These are phyloP conservation scores for Microbotryum saponariae DNA, from an alignment of 1,284 basidiomycete species.

Conservation along the genomic window DNA sequence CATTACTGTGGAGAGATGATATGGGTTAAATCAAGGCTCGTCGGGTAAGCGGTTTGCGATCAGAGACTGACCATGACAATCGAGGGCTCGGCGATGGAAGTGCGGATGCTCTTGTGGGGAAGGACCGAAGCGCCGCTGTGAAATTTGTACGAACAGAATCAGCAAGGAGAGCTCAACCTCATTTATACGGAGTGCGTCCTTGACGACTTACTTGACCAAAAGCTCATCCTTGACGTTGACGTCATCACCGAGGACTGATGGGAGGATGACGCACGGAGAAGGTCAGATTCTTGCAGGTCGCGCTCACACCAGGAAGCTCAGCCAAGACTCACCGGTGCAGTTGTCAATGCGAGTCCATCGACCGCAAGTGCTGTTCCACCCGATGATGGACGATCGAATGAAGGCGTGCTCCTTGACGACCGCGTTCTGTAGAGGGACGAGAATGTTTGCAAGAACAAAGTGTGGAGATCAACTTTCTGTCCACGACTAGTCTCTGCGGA, in stretches of 20 bases:
- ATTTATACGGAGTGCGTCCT: too few relatives aligned
- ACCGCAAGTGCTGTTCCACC: constrained; percentile 50
- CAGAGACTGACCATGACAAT: constrained; percentile 29
- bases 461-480: background rate
- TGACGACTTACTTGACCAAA: constrained; percentile 40
- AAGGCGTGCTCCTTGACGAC: constrained; percentile 48
- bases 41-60: too few relatives aligned
- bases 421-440: constrained; percentile 29
- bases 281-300: background rate
- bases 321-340: background rate
- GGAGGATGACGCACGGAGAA: background rate
- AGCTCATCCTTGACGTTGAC: constrained; percentile 51
- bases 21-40: background rate
- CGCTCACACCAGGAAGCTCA: too few relatives aligned
- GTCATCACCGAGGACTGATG: constrained; percentile 47
- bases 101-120: constrained; percentile 44
- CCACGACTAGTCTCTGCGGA: background rate
- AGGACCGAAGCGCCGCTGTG: constrained; percentile 45
- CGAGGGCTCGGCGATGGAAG: constrained; percentile 24
- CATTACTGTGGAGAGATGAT: constrained; percentile 4
- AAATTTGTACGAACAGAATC: background rate
- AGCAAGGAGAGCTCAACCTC: background rate
- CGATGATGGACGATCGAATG: constrained; percentile 49
- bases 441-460: background rate
- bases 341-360: constrained; percentile 49